These are phyloP conservation scores for Nakazawaea wyomingensis DNA, from an alignment of 805 yeast species.

Conservation along the genomic window DNA sequence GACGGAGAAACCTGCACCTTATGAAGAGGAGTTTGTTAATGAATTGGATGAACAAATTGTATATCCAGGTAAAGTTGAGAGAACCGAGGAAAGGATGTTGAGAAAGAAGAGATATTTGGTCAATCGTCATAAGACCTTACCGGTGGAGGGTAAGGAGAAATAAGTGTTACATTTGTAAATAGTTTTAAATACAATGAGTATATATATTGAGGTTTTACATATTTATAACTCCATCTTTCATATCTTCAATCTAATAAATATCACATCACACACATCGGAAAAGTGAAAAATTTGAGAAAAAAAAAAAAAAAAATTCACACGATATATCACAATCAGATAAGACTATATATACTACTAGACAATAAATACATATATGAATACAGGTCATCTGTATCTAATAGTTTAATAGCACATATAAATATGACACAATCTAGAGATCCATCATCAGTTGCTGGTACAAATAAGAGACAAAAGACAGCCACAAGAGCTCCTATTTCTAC, in stretches of 20 bases:
- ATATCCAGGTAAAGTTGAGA: constrained; percentile 67
- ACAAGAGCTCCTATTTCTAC: constrained; percentile 4
- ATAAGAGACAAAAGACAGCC: not conserved
- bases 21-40: constrained; percentile 40
- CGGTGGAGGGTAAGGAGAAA: constrained; percentile 33
- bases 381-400: no score
- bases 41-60: constrained; percentile 58
- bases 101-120: constrained; percentile 49
- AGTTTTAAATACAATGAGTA: no score
- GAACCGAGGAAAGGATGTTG: constrained; percentile 38
- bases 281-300: not conserved
- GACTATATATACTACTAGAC: no score
- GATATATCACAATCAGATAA: no score
- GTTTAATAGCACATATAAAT: no score
- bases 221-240: no score
- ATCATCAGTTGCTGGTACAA: not conserved
- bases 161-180: not conserved
- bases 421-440: constrained; percentile 5
- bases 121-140: constrained; percentile 50
- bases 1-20: constrained; percentile 23
- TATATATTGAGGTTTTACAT: no score
- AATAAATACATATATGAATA: no score
- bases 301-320: not conserved
- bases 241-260: no score
- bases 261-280: no score